Conservation (phyloP, 2,329 filamentous ascomycete species). For the Diaporthe vexans region DNA sequence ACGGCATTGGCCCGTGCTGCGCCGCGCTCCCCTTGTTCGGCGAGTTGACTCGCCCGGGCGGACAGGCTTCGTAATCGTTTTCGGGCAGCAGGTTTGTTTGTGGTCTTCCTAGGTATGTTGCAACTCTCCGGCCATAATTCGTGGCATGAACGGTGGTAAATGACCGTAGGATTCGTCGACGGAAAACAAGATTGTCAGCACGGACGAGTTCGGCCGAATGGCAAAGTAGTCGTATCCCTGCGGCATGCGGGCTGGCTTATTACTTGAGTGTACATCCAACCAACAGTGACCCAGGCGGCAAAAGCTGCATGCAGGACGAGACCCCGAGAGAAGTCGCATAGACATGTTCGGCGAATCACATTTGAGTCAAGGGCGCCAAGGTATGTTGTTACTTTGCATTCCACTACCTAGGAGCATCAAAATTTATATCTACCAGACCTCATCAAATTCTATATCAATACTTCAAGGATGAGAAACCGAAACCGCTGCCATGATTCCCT, state of each 20-base stretch:
- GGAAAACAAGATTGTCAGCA: not conserved
- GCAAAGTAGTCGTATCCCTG: not conserved
- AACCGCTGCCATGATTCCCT: not conserved
- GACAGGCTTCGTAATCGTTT: not conserved
- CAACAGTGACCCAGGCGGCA: not conserved
- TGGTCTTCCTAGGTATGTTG: not conserved
- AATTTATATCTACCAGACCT: not conserved
- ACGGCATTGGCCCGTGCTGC: not conserved
- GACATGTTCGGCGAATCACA: not conserved
- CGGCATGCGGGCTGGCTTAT: no score
- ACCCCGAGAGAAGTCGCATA: no score
- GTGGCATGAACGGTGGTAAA: not conserved
- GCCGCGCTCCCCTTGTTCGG: not conserved
- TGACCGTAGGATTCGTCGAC: not conserved
- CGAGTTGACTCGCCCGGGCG: not conserved
- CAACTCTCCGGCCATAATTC: no score
- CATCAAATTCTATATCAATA: not conserved
- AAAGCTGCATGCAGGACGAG: no score
- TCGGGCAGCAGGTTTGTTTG: not conserved
- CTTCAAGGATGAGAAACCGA: not conserved
- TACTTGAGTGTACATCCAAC: no score
- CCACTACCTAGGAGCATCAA: not conserved
- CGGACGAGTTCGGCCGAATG: conserved; percentile 10
- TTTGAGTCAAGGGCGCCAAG: not conserved
- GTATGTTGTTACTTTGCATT: not conserved